These are phyloP conservation scores for Neonectria coccinea DNA, from an alignment of 2,329 filamentous ascomycete genomes.

Conservation along the genomic window DNA sequence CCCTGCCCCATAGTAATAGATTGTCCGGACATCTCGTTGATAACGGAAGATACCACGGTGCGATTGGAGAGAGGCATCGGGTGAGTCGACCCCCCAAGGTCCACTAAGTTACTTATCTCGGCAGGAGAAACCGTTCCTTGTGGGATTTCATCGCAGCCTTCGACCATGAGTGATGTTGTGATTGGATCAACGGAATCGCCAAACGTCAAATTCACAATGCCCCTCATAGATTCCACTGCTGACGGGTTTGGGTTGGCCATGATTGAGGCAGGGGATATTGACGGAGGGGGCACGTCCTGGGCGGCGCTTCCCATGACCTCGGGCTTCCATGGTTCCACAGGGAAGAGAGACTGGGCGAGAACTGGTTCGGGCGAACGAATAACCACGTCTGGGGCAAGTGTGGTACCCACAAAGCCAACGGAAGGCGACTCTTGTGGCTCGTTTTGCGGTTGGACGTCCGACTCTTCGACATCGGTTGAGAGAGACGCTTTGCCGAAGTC, in stretches of 20 bases:
- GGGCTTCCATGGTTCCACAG: slow-evolving; percentile 43
- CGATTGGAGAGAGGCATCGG: slow-evolving; percentile 38
- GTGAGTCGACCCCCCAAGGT: slow-evolving; percentile 37
- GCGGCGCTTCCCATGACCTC: slow-evolving; percentile 36
- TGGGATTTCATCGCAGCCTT: slow-evolving; percentile 37
- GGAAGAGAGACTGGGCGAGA: slow-evolving; percentile 34
- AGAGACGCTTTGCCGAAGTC: slow-evolving; percentile 38
- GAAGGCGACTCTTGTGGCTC: slow-evolving; percentile 8
- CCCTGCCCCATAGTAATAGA: slow-evolving; percentile 45
- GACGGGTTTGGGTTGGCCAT: slow-evolving; percentile 40
- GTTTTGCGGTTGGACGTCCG: slow-evolving; percentile 22
- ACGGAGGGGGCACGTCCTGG: slow-evolving; percentile 37
- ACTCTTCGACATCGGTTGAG: slow-evolving; percentile 28
- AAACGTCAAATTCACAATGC: slow-evolving; percentile 39
- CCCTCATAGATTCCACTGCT: slow-evolving; percentile 36
- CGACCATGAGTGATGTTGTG: slow-evolving; percentile 37
- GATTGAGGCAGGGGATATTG: slow-evolving; percentile 45
- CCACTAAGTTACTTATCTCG: slow-evolving; percentile 50
- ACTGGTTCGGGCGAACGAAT: slow-evolving; percentile 35
- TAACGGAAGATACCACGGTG: slow-evolving; percentile 31
- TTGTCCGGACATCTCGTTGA: slow-evolving; percentile 40
- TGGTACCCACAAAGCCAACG: slow-evolving; percentile 1
- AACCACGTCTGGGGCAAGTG: slow-evolving; percentile 20
- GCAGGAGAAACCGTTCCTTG: slow-evolving; percentile 54
- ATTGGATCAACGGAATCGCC: slow-evolving; percentile 31